Evolutionary conservation across 371 early-diverging fungal genomes (phyloP).

Genomic region (Circinella umbellata): DNA sequence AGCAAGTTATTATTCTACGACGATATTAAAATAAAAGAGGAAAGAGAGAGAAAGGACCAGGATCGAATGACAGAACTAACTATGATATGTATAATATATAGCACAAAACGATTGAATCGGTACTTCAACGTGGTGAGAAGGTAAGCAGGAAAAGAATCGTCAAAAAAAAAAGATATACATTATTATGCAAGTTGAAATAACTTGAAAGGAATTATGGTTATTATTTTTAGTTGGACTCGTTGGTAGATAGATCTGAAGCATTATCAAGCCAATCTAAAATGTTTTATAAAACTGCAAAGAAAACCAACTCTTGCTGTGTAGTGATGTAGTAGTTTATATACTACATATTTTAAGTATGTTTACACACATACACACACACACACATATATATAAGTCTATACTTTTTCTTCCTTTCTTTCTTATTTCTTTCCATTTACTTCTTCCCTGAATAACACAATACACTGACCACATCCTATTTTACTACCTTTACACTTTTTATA

Average conservation of each 20-base stretch:
- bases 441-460: no score
- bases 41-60: neutral
- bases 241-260: constrained; percentile 91
- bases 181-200: no score
- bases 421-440: no score
- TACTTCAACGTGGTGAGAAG: constrained; percentile 97
- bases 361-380: no score
- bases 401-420: no score
- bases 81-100: constrained; percentile 20
- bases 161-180: neutral
- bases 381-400: no score
- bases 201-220: no score
- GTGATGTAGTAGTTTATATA: constrained; percentile 47
- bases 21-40: neutral
- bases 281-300: constrained; percentile 99
- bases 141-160: constrained; percentile 19
- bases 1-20: no score
- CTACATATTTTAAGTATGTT: neutral
- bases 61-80: no score
- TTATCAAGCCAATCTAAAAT: constrained; percentile 93
- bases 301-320: constrained; percentile 94
- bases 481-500: no score
- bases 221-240: constrained; percentile 75
- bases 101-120: constrained; percentile 97
- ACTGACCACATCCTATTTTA: no score